phyloP scores from a whole-genome alignment of 768 basidiomycete species.

The Crassisporium funariophilum region DNA sequence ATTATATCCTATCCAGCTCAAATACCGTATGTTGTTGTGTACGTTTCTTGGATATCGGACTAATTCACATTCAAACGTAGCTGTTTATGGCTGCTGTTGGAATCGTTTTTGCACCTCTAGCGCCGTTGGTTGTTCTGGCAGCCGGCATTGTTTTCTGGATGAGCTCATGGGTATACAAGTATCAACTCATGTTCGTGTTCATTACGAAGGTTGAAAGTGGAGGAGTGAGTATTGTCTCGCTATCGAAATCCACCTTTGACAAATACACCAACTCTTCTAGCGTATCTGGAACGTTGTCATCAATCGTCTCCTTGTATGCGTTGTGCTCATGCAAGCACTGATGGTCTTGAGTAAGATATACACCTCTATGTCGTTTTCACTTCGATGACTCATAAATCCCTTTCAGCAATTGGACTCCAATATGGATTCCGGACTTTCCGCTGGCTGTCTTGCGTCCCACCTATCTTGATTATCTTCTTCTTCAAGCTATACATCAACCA shows the following conservation, averaged over 20 bases:
- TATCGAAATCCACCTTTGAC: constrained; percentile 1
- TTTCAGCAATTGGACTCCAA: constrained; percentile 81
- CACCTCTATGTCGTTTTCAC: too few relatives aligned
- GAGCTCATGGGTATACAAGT: constrained; percentile 89
- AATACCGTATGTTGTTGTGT: constrained; percentile 48
- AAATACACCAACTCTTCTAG: constrained; percentile 37
- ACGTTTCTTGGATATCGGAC: background rate
- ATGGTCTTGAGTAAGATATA: constrained; percentile 90
- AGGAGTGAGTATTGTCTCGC: constrained; percentile 59
- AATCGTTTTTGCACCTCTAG: constrained; percentile 91
- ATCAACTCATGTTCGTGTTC: constrained; percentile 95
- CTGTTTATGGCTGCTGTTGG: constrained; percentile 93
- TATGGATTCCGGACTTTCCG: constrained; percentile 70
- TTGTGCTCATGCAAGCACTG: constrained; percentile 84
- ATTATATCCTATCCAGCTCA: constrained; percentile 25
- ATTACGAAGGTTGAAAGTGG: constrained; percentile 90
- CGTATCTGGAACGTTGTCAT: constrained; percentile 93
- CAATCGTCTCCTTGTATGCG: constrained; percentile 81
- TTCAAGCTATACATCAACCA: constrained; percentile 88
- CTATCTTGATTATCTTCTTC: constrained; percentile 70
- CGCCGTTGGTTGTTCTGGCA: constrained; percentile 85
- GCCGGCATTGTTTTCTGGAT: constrained; percentile 88
- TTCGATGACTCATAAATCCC: background rate
- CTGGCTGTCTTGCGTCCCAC: constrained; percentile 86
- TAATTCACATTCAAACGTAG: constrained; percentile 33